Base-by-base conservation (phyloP, 768 basidiomycete species). In the Hortiboletus flavorubellus region DNA sequence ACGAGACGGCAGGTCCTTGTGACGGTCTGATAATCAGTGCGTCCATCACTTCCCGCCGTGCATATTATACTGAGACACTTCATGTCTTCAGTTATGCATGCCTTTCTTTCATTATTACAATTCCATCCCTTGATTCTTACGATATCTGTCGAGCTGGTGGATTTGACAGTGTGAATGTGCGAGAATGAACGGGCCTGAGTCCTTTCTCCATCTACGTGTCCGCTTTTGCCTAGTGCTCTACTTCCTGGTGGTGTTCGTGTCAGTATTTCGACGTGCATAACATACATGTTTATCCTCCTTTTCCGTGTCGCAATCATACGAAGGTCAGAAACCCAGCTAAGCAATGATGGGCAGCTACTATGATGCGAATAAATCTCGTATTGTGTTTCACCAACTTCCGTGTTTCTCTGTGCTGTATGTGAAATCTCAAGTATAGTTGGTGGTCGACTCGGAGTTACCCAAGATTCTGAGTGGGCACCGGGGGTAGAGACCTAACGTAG, bases 111-210 rank as follows among this genome's bases (percentile, higher is more conserved):
- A 4, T 46, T 45, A 16, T 26, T 12, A 5, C 4, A 26, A 14
- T 49, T 46, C 16, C 43, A 16, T 60, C 46, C 41, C 18, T 4
- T 40, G 23, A 2, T 42, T 51, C 4, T 45, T 60, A 60, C 47
- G 52, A 51, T 56, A 51, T 30, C 8, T 49, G 38, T 39, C 38
- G 33, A 5, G 23, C 14, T 10, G 37, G 15, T 44, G 44, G 34
- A 38, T 54, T 31, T 38, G 11, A 29, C 29, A 8, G 21, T 15
- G 39, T 21, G n/a, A 26, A 11, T 16, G 16, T 37, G n/a, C 12
- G 48, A 30, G n/a, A 35, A 21, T 14, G 39, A n/a, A 18, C 15
- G 29, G 37, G 6, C 9, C 31, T 1, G 14, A 8, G n/a, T 15
- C 11, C 15, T 40, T 50, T 37, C 16, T 50, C 18, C 29, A 23